phyloP scores from a whole-genome alignment of 2,329 filamentous ascomycete species.

The Colletotrichum sp. region DNA sequence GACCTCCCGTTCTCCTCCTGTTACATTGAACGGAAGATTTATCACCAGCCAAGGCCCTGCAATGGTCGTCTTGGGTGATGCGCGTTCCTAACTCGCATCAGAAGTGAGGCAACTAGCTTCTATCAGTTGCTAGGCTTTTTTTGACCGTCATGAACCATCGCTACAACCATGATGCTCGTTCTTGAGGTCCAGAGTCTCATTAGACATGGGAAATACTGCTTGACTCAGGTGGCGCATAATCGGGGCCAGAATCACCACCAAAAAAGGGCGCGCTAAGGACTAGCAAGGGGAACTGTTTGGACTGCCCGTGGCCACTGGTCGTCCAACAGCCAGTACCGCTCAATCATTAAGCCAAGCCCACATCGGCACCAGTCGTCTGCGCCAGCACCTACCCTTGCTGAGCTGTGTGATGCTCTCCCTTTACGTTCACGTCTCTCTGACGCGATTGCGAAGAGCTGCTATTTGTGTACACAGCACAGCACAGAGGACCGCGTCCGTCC shows the following conservation, averaged over 20 bases:
- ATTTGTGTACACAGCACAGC: neutral
- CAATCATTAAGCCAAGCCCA: neutral
- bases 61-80: neutral
- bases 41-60: neutral
- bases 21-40: neutral
- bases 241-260: neutral
- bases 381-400: neutral
- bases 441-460: neutral
- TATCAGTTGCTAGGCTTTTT: neutral
- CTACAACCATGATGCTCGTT: neutral
- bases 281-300: neutral
- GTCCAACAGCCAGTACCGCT: neutral
- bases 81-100: neutral
- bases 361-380: neutral
- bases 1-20: neutral
- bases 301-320: neutral
- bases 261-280: neutral
- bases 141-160: neutral
- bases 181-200: neutral
- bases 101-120: neutral
- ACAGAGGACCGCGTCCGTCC: neutral
- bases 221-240: constrained; percentile 7
- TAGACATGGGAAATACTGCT: neutral
- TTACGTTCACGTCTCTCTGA: neutral
- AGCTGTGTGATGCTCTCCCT: neutral